phyloP scores from a whole-genome alignment of 306 rosid genomes.

The barrel medic (Medicago truncatula) region MtrunA17r5.0-ANR NC_053046.1:38902001-38902500 shows the following conservation, averaged over 20 bases:
- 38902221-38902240: too few relatives aligned
- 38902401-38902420: background rate
- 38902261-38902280: too few relatives aligned
- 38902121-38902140: background rate
- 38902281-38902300: too few relatives aligned
- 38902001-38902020: background rate
- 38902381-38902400: background rate
- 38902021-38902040: fast-evolving
- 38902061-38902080: conserved; percentile 9
- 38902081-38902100: background rate
- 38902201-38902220: too few relatives aligned
- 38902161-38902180: background rate
- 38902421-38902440: background rate
- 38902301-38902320: too few relatives aligned
- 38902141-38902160: conserved; percentile 8
- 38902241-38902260: too few relatives aligned
- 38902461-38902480: background rate
- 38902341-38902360: background rate
- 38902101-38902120: background rate
- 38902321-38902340: background rate
- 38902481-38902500: background rate
- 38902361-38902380: background rate
- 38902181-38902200: background rate
- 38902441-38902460: background rate
- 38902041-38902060: background rate